Evolutionary conservation across 345 rosid species (phyloP), one percentile per base, ranked within the genome.

Genomic region (Limnanthes douglasii): DNA sequence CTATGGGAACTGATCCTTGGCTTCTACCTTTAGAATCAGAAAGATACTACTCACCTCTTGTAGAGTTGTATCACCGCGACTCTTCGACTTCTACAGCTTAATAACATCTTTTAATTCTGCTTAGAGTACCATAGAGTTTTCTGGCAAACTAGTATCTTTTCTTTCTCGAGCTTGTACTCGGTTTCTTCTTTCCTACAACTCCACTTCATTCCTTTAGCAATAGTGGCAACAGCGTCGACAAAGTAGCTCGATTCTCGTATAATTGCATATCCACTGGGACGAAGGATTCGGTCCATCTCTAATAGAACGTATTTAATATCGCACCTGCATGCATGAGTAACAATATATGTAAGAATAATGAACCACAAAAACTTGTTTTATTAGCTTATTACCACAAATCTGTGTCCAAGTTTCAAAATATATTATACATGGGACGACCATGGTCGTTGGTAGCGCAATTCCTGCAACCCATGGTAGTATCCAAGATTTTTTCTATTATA

Each of bases 251-350:
- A 90, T 59, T 90, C 98, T 17, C 78, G 70, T 18, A 90, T 65
- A 7, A 90, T 51, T 5, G 65, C 88, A 25, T 72, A 77, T 7
- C 94, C 97, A 0, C 22, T 49, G 0, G 95, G 95, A 3, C 97
- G 86, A 32, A 88, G 58, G 49, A 88, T 79, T 18, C 97, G 50
- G 34, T 88, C 95, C 93, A 90, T 90, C 56, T 90, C 98, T 49
- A 90, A 49, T 24, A 90, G 76, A 31, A 84, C 78, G 31, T 64
- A 63, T 68, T 79, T 90, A 69, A 77, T 77, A 5, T 77, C 94
- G 34, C 98, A 90, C 65, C 98, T 90, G 75, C 34, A 0, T n/a
- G n/a, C n/a, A 12, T 27, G 36, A 35, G 15, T 18, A 29, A n/a
- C 3, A 31, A 42, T 25, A 10, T 35, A 38, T 15, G 18, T 46